phyloP scores from a whole-genome alignment of 1,139 yeast genomes.

The Williopsis jadinii region DNA sequence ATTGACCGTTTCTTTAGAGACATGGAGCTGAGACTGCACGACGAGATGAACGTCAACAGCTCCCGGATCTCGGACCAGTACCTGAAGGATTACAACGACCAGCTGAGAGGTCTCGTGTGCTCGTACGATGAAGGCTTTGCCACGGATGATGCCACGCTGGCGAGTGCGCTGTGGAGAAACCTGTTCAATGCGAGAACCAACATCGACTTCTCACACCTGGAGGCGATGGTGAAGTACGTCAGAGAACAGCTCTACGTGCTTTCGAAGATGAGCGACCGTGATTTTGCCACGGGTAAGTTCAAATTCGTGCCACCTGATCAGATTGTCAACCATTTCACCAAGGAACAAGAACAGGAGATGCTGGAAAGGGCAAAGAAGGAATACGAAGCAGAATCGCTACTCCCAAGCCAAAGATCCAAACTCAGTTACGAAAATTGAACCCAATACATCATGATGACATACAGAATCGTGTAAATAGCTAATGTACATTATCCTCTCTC shows the following conservation, averaged over 20 bases:
- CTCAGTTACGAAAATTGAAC: slow-evolving; percentile 23
- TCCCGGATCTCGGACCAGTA: slow-evolving; percentile 80
- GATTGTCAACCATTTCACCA: slow-evolving; percentile 64
- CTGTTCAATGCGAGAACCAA: slow-evolving; percentile 80
- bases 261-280: slow-evolving; percentile 80
- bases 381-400: slow-evolving; percentile 38
- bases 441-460: neutral
- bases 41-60: slow-evolving; percentile 80
- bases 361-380: slow-evolving; percentile 32
- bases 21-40: slow-evolving; percentile 77
- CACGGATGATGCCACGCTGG: slow-evolving; percentile 77
- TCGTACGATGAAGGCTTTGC: slow-evolving; percentile 91
- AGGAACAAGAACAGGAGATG: slow-evolving; percentile 47
- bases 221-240: slow-evolving; percentile 80
- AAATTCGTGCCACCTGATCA: slow-evolving; percentile 80
- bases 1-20: slow-evolving; percentile 87
- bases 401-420: slow-evolving; percentile 58
- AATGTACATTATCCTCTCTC: neutral
- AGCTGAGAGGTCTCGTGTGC: slow-evolving; percentile 80
- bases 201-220: slow-evolving; percentile 77
- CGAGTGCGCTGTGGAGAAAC: slow-evolving; percentile 88
- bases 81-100: slow-evolving; percentile 85
- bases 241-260: slow-evolving; percentile 85
- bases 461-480: neutral
- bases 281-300: slow-evolving; percentile 87